Base-by-base conservation (phyloP, 345 rosid species). In the Euphorbia peplus region DNA sequence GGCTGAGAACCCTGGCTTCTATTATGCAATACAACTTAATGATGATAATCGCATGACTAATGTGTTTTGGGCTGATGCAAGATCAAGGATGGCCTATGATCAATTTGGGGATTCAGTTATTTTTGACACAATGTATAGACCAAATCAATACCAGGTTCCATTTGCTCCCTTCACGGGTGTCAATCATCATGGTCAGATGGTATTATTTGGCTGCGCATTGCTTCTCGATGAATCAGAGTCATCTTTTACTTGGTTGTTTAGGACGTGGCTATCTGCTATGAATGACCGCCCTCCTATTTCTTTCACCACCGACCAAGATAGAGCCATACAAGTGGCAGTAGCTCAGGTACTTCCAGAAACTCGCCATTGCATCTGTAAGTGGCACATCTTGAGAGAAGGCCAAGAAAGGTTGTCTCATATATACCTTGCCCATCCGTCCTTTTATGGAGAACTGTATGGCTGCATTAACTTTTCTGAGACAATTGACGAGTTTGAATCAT, bases 21-120 rank as follows among this genome's bases (percentile, higher is more conserved):
- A 68, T 70, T 87, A 87, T 80, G 89, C 89, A 37, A 80, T 87
- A 70, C 91, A 85, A 70, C 89, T 84, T 37, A 89, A 87, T 71
- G 87, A 81, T 60, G 85, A 85, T 50, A 81, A 84, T 50, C 79
- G 80, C 68, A 85, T 87, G 89, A 85, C 83, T 39, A 87, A 85
- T 83, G 87, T 83, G 66, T 87, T 87, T 55, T 87, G 91, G 91
- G 83, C 89, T 41, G 89, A 85, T 83, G 91, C 91, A 53, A 81
- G 87, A 74, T 87, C 91, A 64, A 83, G 91, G 77, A 75, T 74
- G 61, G 89, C 91, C 15, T 87, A 85, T 71, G 56, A 67, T 50
- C 80, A 85, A 79, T 85, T 87, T 70, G 89, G 91, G 8, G 89
- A 87, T 81, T 82, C 87, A 52, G 89, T 87, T 63, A 70, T 69